Conservation (phyloP, 352 stramenopile genomes). For the Phytophthora melonis region DNA sequence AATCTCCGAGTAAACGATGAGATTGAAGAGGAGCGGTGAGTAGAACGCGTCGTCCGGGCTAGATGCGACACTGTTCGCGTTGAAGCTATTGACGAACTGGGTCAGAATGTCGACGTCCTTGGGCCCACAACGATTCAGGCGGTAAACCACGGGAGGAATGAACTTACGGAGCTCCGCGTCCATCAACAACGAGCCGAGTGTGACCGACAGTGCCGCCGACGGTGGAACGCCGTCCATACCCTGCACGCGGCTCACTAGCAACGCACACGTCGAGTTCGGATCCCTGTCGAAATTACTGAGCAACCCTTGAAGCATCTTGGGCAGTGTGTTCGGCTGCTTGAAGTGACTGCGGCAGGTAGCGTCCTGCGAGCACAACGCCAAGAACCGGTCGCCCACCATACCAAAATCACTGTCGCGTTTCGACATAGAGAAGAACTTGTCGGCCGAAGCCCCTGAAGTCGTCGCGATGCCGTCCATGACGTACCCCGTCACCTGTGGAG, state of each 20-base stretch:
- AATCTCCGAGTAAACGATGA: background rate
- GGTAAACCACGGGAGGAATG: background rate
- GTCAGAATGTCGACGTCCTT: background rate
- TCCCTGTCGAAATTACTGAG: background rate
- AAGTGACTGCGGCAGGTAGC: background rate
- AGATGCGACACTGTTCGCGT: background rate
- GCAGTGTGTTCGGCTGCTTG: background rate
- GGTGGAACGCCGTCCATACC: background rate
- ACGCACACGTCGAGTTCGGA: background rate
- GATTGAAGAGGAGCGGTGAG: background rate
- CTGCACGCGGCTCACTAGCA: background rate
- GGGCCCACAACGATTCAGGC: background rate
- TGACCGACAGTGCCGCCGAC: background rate
- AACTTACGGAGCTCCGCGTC: background rate
- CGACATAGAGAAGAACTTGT: background rate
- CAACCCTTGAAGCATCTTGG: background rate
- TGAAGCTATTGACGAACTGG: background rate
- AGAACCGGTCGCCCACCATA: background rate
- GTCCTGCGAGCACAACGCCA: background rate
- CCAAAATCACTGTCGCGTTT: background rate
- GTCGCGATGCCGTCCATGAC: background rate
- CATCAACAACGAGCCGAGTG: background rate
- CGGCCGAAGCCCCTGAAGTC: background rate
- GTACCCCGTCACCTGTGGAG: background rate
- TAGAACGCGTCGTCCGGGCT: background rate